A percentile compares a stretch with the other conserved stretches of the same genome.
phyloP scores from a whole-genome alignment of 495 filamentous ascomycete genomes.

The Astrocystis sublimbata region DNA sequence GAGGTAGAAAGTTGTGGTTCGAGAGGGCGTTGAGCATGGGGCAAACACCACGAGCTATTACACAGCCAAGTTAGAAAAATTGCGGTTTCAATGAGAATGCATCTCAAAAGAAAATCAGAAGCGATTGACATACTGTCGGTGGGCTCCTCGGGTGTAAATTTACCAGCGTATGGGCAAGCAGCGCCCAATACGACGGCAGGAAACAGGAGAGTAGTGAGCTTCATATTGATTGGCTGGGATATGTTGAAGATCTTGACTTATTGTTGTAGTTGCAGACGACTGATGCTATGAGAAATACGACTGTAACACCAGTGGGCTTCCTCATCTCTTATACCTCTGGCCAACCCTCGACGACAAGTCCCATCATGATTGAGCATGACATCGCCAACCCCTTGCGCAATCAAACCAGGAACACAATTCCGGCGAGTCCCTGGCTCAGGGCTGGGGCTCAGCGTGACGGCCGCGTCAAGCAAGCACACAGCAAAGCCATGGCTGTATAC shows the following conservation, averaged over 20 bases:
- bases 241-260: neutral
- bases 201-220: constrained; percentile 12
- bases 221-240: constrained; percentile 3
- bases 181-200: constrained; percentile 8
- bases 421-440: no score
- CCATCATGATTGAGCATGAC: neutral
- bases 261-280: neutral
- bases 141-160: neutral
- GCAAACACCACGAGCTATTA: constrained; percentile 39
- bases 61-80: neutral
- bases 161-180: constrained; percentile 5
- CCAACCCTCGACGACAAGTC: neutral
- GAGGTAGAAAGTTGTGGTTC: constrained; percentile 42
- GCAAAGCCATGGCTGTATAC: neutral
- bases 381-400: neutral
- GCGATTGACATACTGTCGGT: constrained; percentile 7
- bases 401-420: neutral
- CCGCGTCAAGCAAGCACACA: neutral
- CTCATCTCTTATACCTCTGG: constrained; percentile 8
- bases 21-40: constrained; percentile 44
- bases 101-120: neutral
- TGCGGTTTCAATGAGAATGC: constrained; percentile 5
- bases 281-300: neutral
- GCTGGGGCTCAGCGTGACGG: neutral
- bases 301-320: neutral